Base-by-base conservation (phyloP, 2,329 filamentous ascomycete genomes). In the Pyrenochaeta sp. region DNA sequence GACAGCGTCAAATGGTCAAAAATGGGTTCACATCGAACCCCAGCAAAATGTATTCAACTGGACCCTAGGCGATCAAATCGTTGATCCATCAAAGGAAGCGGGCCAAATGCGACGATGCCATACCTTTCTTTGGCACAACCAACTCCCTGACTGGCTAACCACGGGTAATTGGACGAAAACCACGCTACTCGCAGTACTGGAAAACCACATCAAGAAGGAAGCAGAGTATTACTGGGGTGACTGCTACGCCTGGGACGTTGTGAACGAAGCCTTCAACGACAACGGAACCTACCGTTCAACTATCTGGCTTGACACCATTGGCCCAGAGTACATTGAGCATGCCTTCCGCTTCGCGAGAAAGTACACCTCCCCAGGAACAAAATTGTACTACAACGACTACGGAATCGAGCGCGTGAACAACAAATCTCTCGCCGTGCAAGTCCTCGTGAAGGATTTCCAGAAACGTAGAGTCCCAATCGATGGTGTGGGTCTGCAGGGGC, bases 361-460 rank as follows among this genome's bases (percentile, higher is more conserved):
- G 40, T 79, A 80, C 29, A 83, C 82, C 1, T 83, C 85, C 51
- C 81, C 83, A 0, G 67, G 75, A 18, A 81, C 84, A 20, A 87
- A 86, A 75, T 77, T 89, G 29, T 87, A 85, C 68, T 85, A 85
- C 74, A 87, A 87, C 69, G 84, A 87, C 72, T 89, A 87, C 78
- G 86, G 84, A 73, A 83, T 87, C 58, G 86, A 88, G 73, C 77
- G 72, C 3, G 77, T 81, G 7, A 81, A 83, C 12, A 79, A 81
- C n/a, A 81, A 81, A 51, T 61, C 68, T 29, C 63, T 54, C 37
- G 72, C 73, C n/a, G 69, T 75, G 3, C 67, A 66, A 31, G 56
- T 62, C 2, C 45, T 62, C 30, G 69, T 74, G 54, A 71, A 71
- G 47, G 67, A 68, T 23, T 71, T 79, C 41, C 55, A 72, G 42